phyloP scores from a whole-genome alignment of 2,329 filamentous ascomycete genomes.

The Ophiostoma ips region DNA sequence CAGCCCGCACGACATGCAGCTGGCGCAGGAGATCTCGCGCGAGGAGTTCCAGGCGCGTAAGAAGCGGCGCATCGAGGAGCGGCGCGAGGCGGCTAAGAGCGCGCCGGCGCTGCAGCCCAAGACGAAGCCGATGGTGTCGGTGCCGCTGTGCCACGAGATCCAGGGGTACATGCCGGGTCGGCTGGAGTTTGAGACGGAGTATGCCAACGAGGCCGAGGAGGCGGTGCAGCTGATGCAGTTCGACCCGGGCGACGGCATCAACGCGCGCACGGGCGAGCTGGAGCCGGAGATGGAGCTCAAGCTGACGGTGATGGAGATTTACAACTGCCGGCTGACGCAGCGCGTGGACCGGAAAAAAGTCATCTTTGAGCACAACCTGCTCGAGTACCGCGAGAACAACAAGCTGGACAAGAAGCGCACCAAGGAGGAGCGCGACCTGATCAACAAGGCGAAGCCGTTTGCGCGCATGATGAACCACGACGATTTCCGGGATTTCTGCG shows the following conservation, averaged over 20 bases:
- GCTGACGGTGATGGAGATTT: constrained; percentile 95
- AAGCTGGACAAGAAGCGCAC: constrained; percentile 86
- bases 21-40: constrained; percentile 68
- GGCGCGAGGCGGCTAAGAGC: constrained; percentile 75
- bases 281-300: constrained; percentile 97
- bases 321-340: constrained; percentile 81
- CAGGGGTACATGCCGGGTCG: constrained; percentile 98
- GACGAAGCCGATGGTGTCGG: constrained; percentile 89
- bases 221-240: constrained; percentile 98
- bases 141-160: constrained; percentile 93
- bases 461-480: constrained; percentile 90
- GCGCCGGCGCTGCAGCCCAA: constrained; percentile 75
- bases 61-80: constrained; percentile 83
- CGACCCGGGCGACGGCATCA: constrained; percentile 86
- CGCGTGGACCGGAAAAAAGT: constrained; percentile 92
- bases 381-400: constrained; percentile 87
- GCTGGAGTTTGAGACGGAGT: constrained; percentile 93
- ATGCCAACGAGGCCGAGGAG: constrained; percentile 95
- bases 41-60: constrained; percentile 90
- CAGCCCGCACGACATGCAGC: constrained; percentile 63
- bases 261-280: constrained; percentile 66
- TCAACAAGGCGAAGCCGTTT: constrained; percentile 92
- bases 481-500: constrained; percentile 77
- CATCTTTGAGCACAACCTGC: constrained; percentile 84
- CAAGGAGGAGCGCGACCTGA: constrained; percentile 82